These are phyloP conservation scores for Austroboletus festivus DNA, from an alignment of 768 basidiomycete genomes.

Conservation along the genomic window DNA sequence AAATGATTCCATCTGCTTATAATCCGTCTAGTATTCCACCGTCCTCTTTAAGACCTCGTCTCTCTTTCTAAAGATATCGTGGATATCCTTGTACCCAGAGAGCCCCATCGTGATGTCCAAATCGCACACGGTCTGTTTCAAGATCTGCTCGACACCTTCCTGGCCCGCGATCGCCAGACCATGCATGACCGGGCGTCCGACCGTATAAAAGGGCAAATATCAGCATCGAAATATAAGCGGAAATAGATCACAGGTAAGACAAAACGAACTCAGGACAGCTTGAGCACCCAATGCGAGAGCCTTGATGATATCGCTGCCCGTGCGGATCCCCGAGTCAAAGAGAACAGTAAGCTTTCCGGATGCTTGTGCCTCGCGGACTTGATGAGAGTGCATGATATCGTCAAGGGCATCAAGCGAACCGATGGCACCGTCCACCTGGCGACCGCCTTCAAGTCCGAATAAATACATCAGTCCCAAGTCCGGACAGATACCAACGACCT, in stretches of 20 bases:
- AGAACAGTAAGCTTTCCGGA: slow-evolving; percentile 66
- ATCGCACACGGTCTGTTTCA: slow-evolving; percentile 66
- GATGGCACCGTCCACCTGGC: slow-evolving; percentile 79
- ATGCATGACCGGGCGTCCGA: slow-evolving; percentile 74
- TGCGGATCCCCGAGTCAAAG: slow-evolving; percentile 72
- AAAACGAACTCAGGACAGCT: slow-evolving; percentile 62
- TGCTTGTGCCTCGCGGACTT: slow-evolving; percentile 54
- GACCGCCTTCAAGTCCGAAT: slow-evolving; percentile 50
- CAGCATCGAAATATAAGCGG: not conserved
- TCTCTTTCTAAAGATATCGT: slow-evolving; percentile 60
- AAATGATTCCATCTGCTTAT: too few species aligned
- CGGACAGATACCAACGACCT: not conserved
- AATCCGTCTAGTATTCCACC: too few species aligned
- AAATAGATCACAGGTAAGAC: not conserved
- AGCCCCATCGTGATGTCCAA: slow-evolving; percentile 63
- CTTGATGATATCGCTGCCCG: slow-evolving; percentile 79
- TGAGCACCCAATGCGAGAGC: slow-evolving; percentile 86
- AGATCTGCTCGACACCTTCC: slow-evolving; percentile 70
- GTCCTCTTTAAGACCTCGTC: slow-evolving; percentile 27
- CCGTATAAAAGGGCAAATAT: slow-evolving; percentile 38
- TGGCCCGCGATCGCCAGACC: slow-evolving; percentile 69
- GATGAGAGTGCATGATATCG: slow-evolving; percentile 60
- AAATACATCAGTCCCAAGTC: not conserved
- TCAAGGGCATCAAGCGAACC: slow-evolving; percentile 73
- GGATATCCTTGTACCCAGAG: slow-evolving; percentile 52